A percentile compares a stretch with the other conserved stretches of the same genome.
phyloP scores from a whole-genome alignment of 208 protist species.

The Crithidia expoeki region DNA sequence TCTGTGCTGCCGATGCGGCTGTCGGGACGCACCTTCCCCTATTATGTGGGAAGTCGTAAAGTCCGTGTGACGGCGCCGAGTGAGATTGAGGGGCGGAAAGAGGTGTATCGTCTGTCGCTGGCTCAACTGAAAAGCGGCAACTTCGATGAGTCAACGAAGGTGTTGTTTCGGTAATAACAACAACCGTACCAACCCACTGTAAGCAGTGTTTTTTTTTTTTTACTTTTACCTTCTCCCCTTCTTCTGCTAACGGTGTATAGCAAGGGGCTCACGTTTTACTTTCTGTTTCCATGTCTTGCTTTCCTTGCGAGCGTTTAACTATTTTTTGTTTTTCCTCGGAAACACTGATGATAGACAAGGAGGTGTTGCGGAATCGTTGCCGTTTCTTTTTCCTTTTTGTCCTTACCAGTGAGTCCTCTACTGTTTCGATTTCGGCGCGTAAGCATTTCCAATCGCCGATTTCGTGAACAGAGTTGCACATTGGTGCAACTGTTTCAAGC shows the following conservation, averaged over 20 bases:
- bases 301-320: no score
- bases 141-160: background rate
- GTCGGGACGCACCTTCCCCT: constrained; percentile 6
- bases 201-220: background rate
- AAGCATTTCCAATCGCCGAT: no score
- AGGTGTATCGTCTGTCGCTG: constrained; percentile 4
- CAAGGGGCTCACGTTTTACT: background rate
- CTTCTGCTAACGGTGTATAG: no score
- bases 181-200: background rate
- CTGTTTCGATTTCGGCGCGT: no score
- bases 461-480: no score
- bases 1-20: constrained; percentile 15
- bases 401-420: no score
- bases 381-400: no score
- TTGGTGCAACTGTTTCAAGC: no score
- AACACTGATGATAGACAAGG: no score
- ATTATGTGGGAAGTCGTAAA: constrained; percentile 13
- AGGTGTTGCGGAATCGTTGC: no score
- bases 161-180: background rate
- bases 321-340: no score
- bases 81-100: constrained; percentile 1
- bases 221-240: constrained; percentile 14
- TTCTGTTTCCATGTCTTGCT: constrained; percentile 12
- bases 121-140: constrained; percentile 5
- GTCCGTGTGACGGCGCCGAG: constrained; percentile 12